Base-by-base conservation (phyloP, 306 rosid species). In the Vicia villosa region DNA sequence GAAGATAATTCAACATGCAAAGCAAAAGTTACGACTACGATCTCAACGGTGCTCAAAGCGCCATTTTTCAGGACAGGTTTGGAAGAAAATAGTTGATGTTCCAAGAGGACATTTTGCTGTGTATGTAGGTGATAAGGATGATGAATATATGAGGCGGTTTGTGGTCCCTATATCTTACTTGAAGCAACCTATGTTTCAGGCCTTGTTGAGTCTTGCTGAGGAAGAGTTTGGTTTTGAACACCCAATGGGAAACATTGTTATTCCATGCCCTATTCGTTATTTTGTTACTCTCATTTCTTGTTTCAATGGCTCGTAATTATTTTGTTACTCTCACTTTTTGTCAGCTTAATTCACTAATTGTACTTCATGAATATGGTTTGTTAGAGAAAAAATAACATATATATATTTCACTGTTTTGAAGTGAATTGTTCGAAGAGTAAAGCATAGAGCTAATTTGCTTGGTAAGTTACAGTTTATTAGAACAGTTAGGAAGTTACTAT, bases 81-180 rank as follows among this genome's bases (percentile, higher is more conserved):
- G 66, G 3, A 10, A 47, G 1, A 65, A 43, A 22, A 15, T 20
- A 0, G 2, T 40, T 12, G 65, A 71, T 63, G 81, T 81, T 6
- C 88, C 85, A 26, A 81, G 68, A 32, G 88, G 79, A 5, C 88
- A 84, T 78, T 84, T 84, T 16, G 81, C 78, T 1, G 78, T 84
- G 15, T 84, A 84, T 24, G 83, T 84, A 9, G 81, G 81, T 5
- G 79, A 77, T 42, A 63, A 73, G 6, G 77, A 68, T 3, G 32
- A 76, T 8, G 20, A 57, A 26, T 40, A 42, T 34, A 69, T 16
- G 43, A 71, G 61, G 64, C 34, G 86, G 21, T 85, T 81, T 40
- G 86, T 82, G 76, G 83, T 82, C 22, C 84, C 89, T 40, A 63
- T 82, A 21, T 76, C 72, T 7, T 79, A 76, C 69, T 79, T 82